Evolutionary conservation across 129 eudicot species (phyloP).

Genomic region (Gnaphalium uliginosum): DNA sequence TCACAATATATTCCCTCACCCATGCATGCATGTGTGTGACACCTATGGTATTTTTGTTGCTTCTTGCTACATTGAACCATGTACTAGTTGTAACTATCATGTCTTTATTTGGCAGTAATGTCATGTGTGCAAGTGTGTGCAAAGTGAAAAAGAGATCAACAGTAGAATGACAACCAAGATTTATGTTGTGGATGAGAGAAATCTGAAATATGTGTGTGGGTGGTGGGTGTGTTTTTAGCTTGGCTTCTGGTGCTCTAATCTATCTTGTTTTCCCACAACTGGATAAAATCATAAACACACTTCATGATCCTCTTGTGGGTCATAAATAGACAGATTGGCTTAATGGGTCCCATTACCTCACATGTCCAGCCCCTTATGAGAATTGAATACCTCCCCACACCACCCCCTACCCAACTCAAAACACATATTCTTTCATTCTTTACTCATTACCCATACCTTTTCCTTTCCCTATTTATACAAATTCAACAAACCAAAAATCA

Average conservation of each 20-base stretch:
- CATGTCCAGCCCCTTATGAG: conserved; percentile 45
- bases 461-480: conserved; percentile 37
- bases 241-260: conserved; percentile 48
- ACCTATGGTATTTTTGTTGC: conserved; percentile 44
- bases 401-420: conserved; percentile 4
- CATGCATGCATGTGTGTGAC: conserved; percentile 53
- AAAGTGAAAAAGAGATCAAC: conserved; percentile 24
- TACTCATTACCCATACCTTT: conserved; percentile 33
- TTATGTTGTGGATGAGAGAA: conserved; percentile 54
- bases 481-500: conserved; percentile 17
- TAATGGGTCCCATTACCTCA: conserved; percentile 66
- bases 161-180: conserved; percentile 66
- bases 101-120: conserved; percentile 18
- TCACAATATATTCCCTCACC: conserved; percentile 31
- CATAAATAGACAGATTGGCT: conserved; percentile 59
- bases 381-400: conserved; percentile 25
- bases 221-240: conserved; percentile 48
- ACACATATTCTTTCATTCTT: conserved; percentile 37
- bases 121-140: conserved; percentile 39
- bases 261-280: conserved; percentile 47
- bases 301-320: conserved; percentile 48
- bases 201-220: conserved; percentile 41
- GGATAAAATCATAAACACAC: conserved; percentile 63
- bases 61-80: conserved; percentile 34
- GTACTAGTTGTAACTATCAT: conserved; percentile 32